Evolutionary conservation across 2,329 filamentous ascomycete genomes (phyloP), one percentile per base, ranked within the genome.

Genomic region (Conoideocrella luteorostrata): DNA sequence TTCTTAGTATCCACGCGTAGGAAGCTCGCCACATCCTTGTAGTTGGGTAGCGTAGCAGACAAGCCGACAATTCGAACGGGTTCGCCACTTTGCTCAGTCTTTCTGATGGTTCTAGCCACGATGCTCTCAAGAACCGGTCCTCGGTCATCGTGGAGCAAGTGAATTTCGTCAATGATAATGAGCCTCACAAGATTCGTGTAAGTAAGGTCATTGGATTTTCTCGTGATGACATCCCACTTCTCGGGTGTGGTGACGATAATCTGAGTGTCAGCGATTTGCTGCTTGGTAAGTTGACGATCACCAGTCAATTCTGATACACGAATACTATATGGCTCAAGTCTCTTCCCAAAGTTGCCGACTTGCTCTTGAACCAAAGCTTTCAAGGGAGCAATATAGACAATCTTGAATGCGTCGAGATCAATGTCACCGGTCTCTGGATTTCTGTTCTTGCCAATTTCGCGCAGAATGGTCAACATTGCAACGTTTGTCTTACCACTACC

Each of bases 401-500:
- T 96, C 69, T 98, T 98, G 74, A 98, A 98, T 34, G 90, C 82
- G 58, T 98, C 93, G 7, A 98, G 72, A 63, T 95, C 88, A 51
- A 98, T 93, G 48, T 94, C 86, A n/a, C 93, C 93, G 1, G 88
- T 95, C 50, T 84, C 73, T 0, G 86, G 80, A 57, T 98, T 84
- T 46, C 91, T 80, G 60, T 98, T 84, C 71, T 97, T 98, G 48
- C 93, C 93, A 59, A 98, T 89, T 63, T 98, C 94, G 50, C 91
- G 87, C 30, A 98, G 75, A 59, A 98, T 97, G 2, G 91, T 84
- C 50, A 98, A 74, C 91, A 98, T 97, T 33, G 91, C 91, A 41
- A 98, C 93, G 58, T 98, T 98, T 2, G 93, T 98, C 70, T 98
- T 98, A 60, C 93, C 93, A 62, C 89, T 95, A 53, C 93, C 93